Base-by-base conservation (phyloP, 768 basidiomycete species). In the Boletus rubescentipes region DNA sequence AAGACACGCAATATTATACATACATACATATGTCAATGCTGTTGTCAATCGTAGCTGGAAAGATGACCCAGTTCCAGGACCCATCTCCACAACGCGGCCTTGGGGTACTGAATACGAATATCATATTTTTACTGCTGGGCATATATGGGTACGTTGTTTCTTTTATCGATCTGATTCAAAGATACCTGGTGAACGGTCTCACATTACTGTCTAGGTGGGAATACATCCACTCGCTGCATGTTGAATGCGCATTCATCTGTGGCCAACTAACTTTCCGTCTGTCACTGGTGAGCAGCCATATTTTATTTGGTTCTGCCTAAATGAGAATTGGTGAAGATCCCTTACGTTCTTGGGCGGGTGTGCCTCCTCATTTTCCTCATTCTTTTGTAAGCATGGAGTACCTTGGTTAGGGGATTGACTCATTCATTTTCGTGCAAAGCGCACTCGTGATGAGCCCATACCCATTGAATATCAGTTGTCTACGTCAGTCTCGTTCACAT, bases 311-410 rank as follows among this genome's bases (percentile, higher is more conserved):
- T 8, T 21, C 16, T 2, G 9, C 8, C 32, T 21, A 9, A 35
- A 14, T 20, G 29, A 51, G 5, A 7, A 3, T 34, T 26, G 36
- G 26, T 16, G 4, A 36, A 65, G 64, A 21, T 65, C 23, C 56
- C 64, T 16, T 65, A 67, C 36, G 9, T 66, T 10, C 6, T 49
- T n/a, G 65, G 62, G 12, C 53, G 65, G 16, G 21, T 20, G 9
- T 32, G 5, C 26, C 39, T 55, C 42, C 21, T 65, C 18, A 0
- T 47, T 20, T 49, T 21, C 14, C 26, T 66, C 38, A 12, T 50
- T 30, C 2, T 53, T 1, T 31, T 42, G 62, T 66, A 35, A 51
- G 55, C 49, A 29, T 18, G 18, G 20, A 5, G 15, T 6, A 11
- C 30, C 8, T 20, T 32, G 32, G 4, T 35, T 5, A 32, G 18